Evolutionary conservation across 306 rosid species (phyloP), one percentile per base, ranked within the genome.

Genomic region (Rubus idaeus): DNA sequence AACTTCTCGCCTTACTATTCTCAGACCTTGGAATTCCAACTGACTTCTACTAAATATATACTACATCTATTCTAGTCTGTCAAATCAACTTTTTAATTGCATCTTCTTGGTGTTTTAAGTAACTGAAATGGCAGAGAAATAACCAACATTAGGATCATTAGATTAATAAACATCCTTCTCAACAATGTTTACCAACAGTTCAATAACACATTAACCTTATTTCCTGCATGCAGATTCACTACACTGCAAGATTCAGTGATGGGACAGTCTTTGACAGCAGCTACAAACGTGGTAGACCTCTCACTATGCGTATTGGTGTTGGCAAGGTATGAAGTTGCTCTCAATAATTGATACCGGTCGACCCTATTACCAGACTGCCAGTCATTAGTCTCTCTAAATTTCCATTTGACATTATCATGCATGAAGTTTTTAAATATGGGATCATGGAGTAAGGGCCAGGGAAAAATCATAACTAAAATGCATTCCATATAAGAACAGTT

Each of bases 271-370:
- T 95, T 75, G 99, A 92, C 81, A 95, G 97, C 81, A 92, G 89
- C 85, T 95, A 90, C 51, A 95, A 95, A 83, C 97, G 96, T 55
- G 94, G 66, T 65, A 89, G 99, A 76, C 89, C 96, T 82, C 93
- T 95, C 82, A 95, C 97, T 66, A 88, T 92, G 99, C 94, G 97
- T 64, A 82, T 90, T 77, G 99, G 99, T 42, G 96, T 83, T 78
- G 99, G 97, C 78, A 95, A 92, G 97, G 99, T 90, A 37, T 71
- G 51, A 63, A 56, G 50, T 56, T 75, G 23, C 21, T 8, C 39
- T 46, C n/a, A 20, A 5, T 62, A 10, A 45, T 30, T 39, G 5
- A 40, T 20, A 41, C 5, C 41, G 35, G 10, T 35, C 40, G 1
- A n/a, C 40, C 62, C 55, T 50, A 23, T 26, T 52, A 62, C 44